Percentiles rank a stretch among this genome's conserved stretches.
Evolutionary conservation across 192 early-diverging fungal species (phyloP).

Genomic region (Endogone sp.): DNA sequence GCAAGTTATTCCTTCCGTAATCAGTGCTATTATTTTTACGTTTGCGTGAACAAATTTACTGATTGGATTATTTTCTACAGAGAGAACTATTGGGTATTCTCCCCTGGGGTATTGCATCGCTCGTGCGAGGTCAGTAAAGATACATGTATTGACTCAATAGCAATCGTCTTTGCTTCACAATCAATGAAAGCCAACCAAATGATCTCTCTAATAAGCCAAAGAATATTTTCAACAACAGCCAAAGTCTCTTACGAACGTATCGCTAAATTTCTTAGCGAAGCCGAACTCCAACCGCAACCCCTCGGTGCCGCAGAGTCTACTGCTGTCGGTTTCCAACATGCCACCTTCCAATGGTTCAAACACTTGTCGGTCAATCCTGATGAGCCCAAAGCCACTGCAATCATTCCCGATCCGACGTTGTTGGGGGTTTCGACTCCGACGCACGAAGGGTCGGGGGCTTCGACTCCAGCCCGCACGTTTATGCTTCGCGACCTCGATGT

Average conservation of each 20-base stretch:
- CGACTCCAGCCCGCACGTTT: conserved; percentile 21
- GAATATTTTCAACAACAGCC: no score
- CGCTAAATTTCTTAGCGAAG: conserved; percentile 37
- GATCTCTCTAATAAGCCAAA: no score
- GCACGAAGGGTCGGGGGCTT: conserved; percentile 37
- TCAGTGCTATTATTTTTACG: conserved; percentile 78
- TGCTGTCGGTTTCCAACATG: conserved; percentile 31
- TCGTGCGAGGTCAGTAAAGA: neutral
- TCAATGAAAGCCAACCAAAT: neutral
- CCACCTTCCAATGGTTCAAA: conserved; percentile 31
- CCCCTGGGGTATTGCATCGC: neutral
- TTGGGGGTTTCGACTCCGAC: conserved; percentile 4
- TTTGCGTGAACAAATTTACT: conserved; percentile 76
- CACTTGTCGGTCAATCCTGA: conserved; percentile 14
- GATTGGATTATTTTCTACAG: conserved; percentile 30
- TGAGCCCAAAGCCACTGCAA: conserved; percentile 11
- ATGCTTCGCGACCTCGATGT: conserved; percentile 43
- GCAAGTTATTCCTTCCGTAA: conserved; percentile 58
- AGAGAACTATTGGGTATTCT: conserved; percentile 65
- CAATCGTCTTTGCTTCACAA: no score
- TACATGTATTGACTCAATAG: no score
- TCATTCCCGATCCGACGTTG: neutral
- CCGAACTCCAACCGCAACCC: conserved; percentile 40
- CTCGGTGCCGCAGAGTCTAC: neutral
- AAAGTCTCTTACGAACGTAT: conserved; percentile 37